Evolutionary conservation across 2,329 filamentous ascomycete genomes (phyloP).

Genomic region (Sarocladium oryzae): DNA sequence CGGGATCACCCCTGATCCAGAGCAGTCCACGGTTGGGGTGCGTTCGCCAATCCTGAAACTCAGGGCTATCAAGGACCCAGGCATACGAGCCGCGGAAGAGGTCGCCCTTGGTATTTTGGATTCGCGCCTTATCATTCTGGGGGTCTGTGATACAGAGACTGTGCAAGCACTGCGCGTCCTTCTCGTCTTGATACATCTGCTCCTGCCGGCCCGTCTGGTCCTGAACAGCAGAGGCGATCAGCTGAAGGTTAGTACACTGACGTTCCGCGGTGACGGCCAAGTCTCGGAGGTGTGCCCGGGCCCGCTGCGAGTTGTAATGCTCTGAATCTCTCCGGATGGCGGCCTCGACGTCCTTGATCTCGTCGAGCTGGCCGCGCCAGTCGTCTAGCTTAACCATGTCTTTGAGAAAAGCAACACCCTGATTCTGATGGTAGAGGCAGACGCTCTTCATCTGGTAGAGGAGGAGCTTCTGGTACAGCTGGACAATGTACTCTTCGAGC

Average conservation of each 20-base stretch:
- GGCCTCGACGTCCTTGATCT: slow-evolving; percentile 23
- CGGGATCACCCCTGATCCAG: no score
- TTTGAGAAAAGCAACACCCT: slow-evolving; percentile 19
- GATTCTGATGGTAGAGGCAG: slow-evolving; percentile 27
- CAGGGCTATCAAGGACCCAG: slow-evolving; percentile 26
- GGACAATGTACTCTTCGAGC: slow-evolving; percentile 20
- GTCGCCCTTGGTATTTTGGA: slow-evolving; percentile 30
- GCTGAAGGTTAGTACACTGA: slow-evolving; percentile 2
- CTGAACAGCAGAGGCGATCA: slow-evolving; percentile 12
- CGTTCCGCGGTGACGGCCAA: slow-evolving; percentile 10
- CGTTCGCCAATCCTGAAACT: slow-evolving; percentile 16
- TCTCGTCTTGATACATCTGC: slow-evolving; percentile 7
- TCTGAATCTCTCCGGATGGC: slow-evolving; percentile 12
- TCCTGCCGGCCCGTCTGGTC: slow-evolving; percentile 13
- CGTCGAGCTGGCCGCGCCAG: slow-evolving; percentile 24
- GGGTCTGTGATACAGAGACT: slow-evolving; percentile 24
- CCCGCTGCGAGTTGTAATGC: slow-evolving; percentile 14
- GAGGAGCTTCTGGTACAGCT: slow-evolving; percentile 33
- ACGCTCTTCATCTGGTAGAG: slow-evolving; percentile 34
- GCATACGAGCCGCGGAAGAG: slow-evolving; percentile 24
- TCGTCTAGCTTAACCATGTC: slow-evolving; percentile 26
- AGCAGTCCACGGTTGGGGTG: slow-evolving; percentile 19
- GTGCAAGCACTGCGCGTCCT: slow-evolving; percentile 12
- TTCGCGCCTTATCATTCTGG: slow-evolving; percentile 26
- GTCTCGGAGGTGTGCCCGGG: slow-evolving; percentile 11